phyloP scores from a whole-genome alignment of 306 rosid species.

The Phaseolus lunatus region DNA sequence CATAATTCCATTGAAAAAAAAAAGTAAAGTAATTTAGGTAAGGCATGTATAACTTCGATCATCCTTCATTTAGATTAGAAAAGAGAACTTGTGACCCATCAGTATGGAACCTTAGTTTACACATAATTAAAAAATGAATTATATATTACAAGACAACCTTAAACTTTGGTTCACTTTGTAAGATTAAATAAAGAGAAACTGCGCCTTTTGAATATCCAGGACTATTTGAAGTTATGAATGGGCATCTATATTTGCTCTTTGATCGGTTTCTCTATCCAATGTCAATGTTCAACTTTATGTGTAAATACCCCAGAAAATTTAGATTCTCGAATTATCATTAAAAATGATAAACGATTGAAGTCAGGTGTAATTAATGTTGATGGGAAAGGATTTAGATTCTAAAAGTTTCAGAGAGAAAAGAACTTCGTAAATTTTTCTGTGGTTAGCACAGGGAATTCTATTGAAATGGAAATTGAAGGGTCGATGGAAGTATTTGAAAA shows the following conservation, averaged over 20 bases:
- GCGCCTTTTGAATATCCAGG: background rate
- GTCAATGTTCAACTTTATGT: background rate
- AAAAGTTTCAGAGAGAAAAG: background rate
- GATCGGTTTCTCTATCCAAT: background rate
- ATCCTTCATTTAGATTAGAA: constrained; percentile 13
- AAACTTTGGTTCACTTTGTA: background rate
- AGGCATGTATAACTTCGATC: background rate
- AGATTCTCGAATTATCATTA: background rate
- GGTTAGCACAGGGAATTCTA: background rate
- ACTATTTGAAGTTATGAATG: background rate
- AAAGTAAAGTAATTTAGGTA: background rate
- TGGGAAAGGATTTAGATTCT: constrained; percentile 18
- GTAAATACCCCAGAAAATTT: background rate
- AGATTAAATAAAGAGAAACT: background rate
- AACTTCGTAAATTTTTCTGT: background rate
- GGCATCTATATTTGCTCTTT: background rate
- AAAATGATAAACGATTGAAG: background rate
- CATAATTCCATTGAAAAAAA: background rate
- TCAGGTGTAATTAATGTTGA: background rate
- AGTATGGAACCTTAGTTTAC: constrained; percentile 5
- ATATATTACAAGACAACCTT: background rate
- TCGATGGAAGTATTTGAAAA: background rate
- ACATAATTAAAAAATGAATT: background rate
- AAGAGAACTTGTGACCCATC: constrained; percentile 16
- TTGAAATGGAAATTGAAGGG: background rate